Base-by-base conservation (phyloP, 2,329 filamentous ascomycete species). In the Ophidiomyces ophidiicola region DNA sequence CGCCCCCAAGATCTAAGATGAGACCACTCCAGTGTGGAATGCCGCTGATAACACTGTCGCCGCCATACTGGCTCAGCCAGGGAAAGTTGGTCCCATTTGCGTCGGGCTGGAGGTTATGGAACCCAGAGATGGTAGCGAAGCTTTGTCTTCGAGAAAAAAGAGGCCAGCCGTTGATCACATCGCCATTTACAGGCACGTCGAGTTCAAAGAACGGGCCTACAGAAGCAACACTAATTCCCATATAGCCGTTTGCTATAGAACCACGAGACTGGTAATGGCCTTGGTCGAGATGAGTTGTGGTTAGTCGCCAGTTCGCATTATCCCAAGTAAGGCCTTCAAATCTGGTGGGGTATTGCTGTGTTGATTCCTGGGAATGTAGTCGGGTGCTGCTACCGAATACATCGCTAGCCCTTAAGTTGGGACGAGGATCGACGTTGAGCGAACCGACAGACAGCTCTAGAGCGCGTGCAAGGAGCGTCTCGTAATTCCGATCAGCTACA, bases 41-140 rank as follows among this genome's bases (percentile, higher is more conserved):
- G 17, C 80, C 80, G 36, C 71, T 73, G 45, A 83, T 80, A 36
- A 80, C 76, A 48, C 73, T 80, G 50, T 85, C 80, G 42, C 72
- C 72, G 5, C 78, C 78, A 57, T 80, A 79, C 47, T 82, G 73
- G 41, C 72, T 67, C 30, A 84, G 55, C 78, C 80, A 82, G 0
- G 68, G 67, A 48, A 78, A 82, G 48, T 82, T 82, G 5, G 71
- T 70, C 0, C 69, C 68, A 31, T 72, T 75, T 0, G 69, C 73
- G 20, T 64, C 68, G 2, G 67, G 64, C 51, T 81, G 74, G 2
- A 63, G 63, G 45, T 80, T 69, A 53, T 70, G 82, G 51, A 82
- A 82, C 1, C 78, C 78, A 3, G 74, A 70, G 19, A 83, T 70
- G 0, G 78, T 81, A 1, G 74, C 74, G 52, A 82, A 82, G 0